phyloP scores from a whole-genome alignment of 345 rosid species.

The Kernera saxatilis region DNA sequence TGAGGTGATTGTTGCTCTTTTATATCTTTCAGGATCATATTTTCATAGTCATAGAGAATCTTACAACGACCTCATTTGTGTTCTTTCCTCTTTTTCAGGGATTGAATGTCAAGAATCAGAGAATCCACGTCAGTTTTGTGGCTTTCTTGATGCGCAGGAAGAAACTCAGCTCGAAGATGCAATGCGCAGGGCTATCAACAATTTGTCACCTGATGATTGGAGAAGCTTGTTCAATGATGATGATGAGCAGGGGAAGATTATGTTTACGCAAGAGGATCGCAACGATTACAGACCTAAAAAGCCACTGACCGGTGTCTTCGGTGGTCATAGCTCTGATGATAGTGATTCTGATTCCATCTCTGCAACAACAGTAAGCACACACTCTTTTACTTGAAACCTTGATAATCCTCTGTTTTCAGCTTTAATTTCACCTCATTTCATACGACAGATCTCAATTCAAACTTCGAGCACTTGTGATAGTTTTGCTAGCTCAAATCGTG shows the following conservation, averaged over 20 bases:
- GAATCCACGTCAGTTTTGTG: neutral
- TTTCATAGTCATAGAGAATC: neutral
- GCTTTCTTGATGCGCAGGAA: neutral
- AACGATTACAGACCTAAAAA: conserved; percentile 8
- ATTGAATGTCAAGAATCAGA: neutral
- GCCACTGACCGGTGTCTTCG: neutral
- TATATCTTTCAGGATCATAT: no score
- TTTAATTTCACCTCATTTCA: neutral
- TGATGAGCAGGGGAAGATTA: neutral
- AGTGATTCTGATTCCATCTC: neutral
- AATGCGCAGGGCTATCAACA: neutral
- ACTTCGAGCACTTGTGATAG: conserved; percentile 1
- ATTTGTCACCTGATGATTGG: neutral
- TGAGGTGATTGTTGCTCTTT: no score
- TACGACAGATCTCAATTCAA: neutral
- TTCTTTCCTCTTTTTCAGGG: neutral
- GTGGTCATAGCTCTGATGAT: conserved; percentile 1
- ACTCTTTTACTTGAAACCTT: neutral
- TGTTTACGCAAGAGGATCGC: neutral
- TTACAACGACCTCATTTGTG: neutral
- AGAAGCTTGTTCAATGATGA: neutral
- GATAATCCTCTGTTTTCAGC: neutral
- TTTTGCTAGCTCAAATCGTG: conserved; percentile 2
- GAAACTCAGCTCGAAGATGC: neutral
- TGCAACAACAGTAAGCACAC: conserved; percentile 11